Conservation (phyloP, 331 rosid genomes). For the Spiraea crenata region DNA sequence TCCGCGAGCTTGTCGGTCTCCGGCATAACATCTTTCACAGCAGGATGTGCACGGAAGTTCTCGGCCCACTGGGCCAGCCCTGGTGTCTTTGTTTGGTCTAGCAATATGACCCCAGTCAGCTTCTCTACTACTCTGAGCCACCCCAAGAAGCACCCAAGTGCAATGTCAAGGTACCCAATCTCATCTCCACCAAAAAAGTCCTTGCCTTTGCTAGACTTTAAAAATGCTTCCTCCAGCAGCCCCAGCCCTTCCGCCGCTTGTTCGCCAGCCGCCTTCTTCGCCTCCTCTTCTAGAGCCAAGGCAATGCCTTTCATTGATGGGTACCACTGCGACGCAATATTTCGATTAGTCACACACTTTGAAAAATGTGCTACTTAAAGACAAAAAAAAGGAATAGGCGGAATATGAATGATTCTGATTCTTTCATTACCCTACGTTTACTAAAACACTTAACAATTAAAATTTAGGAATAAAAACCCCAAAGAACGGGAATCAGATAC, state of each 20-base stretch:
- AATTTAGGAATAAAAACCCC: too few relatives aligned
- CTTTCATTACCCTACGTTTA: too few relatives aligned
- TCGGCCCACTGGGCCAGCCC: slow-evolving; percentile 46
- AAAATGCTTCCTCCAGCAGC: slow-evolving; percentile 47
- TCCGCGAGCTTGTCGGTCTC: slow-evolving; percentile 50
- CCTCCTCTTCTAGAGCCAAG: slow-evolving; percentile 41
- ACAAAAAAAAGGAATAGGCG: too few relatives aligned
- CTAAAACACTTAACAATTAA: too few relatives aligned
- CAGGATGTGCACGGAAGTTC: slow-evolving; percentile 38
- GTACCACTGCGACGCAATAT: slow-evolving; percentile 26
- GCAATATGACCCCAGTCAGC: slow-evolving; percentile 31
- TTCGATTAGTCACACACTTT: too few relatives aligned
- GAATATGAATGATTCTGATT: too few relatives aligned
- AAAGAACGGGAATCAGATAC: too few relatives aligned
- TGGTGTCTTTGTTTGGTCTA: slow-evolving; percentile 40
- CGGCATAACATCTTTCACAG: slow-evolving; percentile 50
- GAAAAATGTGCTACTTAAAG: too few relatives aligned
- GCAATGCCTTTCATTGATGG: slow-evolving; percentile 15
- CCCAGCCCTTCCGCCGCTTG: slow-evolving; percentile 31
- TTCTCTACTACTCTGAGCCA: slow-evolving; percentile 48
- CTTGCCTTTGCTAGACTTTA: slow-evolving; percentile 45
- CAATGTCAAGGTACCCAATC: slow-evolving; percentile 58
- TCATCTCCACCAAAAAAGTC: slow-evolving; percentile 48
- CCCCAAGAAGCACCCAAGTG: slow-evolving; percentile 49
- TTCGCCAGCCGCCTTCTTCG: slow-evolving; percentile 30